A percentile compares a stretch with the other conserved stretches of the same genome.
Conservation (phyloP, 768 basidiomycete genomes). For the Candolleomyces eurysporus region DNA sequence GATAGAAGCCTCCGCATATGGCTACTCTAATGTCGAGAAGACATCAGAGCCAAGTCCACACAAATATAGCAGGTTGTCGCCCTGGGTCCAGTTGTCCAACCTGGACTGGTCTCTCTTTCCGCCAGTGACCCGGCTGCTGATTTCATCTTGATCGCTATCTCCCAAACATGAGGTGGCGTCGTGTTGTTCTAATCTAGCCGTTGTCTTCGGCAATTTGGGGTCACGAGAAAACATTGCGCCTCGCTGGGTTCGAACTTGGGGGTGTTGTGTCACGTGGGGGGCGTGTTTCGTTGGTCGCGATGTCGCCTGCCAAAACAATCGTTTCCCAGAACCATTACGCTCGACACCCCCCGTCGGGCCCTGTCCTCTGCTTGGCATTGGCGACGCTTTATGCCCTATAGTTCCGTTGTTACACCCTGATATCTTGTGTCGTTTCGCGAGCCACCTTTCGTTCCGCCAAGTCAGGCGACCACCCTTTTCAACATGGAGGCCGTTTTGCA, state of each 20-base stretch:
- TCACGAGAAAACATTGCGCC: background rate
- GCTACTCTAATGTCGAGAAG: background rate
- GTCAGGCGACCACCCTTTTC: background rate
- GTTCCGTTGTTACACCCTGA: too few relatives aligned
- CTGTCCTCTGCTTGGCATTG: too few relatives aligned
- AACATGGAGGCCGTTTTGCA: conserved; percentile 18
- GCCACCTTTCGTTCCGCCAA: background rate
- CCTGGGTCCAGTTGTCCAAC: background rate
- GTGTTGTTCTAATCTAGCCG: too few relatives aligned
- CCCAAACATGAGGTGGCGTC: background rate
- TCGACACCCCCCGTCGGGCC: background rate
- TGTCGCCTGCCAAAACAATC: background rate
- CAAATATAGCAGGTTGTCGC: background rate
- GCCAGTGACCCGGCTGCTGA: background rate
- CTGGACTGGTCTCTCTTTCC: background rate
- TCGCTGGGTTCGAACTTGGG: background rate
- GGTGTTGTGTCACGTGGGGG: conserved; percentile 20
- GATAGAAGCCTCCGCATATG: background rate
- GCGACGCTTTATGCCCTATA: too few relatives aligned
- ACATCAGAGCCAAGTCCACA: background rate
- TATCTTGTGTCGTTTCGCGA: too few relatives aligned
- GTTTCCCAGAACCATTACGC: background rate
- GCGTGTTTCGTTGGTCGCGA: conserved; percentile 27
- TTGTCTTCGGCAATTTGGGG: background rate
- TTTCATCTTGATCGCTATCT: conserved; percentile 1